phyloP scores from a whole-genome alignment of 768 basidiomycete species.

The Mycena amicta region DNA sequence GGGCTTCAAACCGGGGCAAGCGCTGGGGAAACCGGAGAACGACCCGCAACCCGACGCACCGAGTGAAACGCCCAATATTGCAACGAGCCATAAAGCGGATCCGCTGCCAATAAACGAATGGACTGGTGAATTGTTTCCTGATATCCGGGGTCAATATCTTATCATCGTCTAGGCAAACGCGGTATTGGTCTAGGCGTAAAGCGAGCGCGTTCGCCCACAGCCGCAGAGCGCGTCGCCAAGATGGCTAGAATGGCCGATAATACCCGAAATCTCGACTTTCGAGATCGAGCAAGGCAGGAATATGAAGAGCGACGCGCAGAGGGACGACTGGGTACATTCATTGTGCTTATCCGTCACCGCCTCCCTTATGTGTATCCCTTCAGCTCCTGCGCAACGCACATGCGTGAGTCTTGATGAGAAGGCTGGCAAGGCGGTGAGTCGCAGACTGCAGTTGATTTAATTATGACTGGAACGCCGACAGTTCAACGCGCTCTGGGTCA shows the following conservation, averaged over 20 bases:
- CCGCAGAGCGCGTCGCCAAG: conserved; percentile 68
- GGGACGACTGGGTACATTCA: conserved; percentile 54
- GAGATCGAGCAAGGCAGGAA: conserved; percentile 70
- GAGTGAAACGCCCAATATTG: neutral
- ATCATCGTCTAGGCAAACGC: conserved; percentile 59
- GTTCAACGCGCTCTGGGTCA: conserved; percentile 85
- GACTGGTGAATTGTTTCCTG: conserved; percentile 57
- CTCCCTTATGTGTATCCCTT: conserved; percentile 6
- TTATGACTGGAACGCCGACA: conserved; percentile 30
- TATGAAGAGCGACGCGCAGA: conserved; percentile 79
- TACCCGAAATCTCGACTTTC: conserved; percentile 58
- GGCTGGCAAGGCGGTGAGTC: conserved; percentile 62
- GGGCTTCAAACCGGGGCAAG: conserved; percentile 87
- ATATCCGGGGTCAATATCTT: conserved; percentile 4
- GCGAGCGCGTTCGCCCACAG: conserved; percentile 65
- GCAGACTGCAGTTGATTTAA: conserved; percentile 2
- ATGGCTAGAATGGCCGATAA: conserved; percentile 67
- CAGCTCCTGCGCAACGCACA: conserved; percentile 69
- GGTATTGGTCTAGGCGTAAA: conserved; percentile 73
- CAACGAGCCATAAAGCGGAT: conserved; percentile 51
- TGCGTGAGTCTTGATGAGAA: conserved; percentile 77
- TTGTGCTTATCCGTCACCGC: neutral
- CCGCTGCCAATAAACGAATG: conserved; percentile 81
- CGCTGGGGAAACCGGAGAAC: conserved; percentile 56
- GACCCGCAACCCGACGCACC: conserved; percentile 2